These are phyloP conservation scores for Agastache rugosa DNA, from an alignment of 257 asterid species.

Conservation along the genomic window DNA sequence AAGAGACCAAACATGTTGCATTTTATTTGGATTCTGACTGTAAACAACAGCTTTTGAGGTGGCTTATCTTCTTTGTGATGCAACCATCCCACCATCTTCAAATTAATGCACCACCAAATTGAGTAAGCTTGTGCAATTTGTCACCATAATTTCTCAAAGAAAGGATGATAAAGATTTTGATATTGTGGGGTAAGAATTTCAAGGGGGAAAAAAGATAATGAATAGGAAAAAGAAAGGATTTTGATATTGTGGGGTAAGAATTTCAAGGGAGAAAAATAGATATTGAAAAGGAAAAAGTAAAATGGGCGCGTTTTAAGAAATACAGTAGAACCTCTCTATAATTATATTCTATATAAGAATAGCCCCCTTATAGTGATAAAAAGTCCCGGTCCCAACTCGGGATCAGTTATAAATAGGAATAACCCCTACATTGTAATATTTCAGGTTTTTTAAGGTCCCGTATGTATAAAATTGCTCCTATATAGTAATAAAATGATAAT, in stretches of 20 bases:
- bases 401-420: too few relatives aligned
- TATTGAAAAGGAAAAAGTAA: background rate
- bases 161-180: background rate
- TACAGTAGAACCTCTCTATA: too few relatives aligned
- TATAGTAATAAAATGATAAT: too few relatives aligned
- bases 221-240: background rate
- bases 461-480: too few relatives aligned
- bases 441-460: too few relatives aligned
- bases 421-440: too few relatives aligned
- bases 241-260: background rate
- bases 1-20: slow-evolving; percentile 28
- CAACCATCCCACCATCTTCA: slow-evolving; percentile 30
- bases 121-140: background rate
- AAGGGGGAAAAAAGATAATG: background rate
- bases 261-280: background rate
- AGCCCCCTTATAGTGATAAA: too few relatives aligned
- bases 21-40: slow-evolving; percentile 22
- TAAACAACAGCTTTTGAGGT: slow-evolving; percentile 34
- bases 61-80: slow-evolving; percentile 39
- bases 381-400: too few relatives aligned
- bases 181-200: background rate
- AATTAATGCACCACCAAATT: slow-evolving; percentile 1
- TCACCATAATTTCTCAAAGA: background rate
- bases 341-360: too few relatives aligned
- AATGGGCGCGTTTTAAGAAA: background rate